Evolutionary conservation across 805 yeast genomes (phyloP), one percentile per base, ranked within the genome.

Genomic region (Saturnispora hagleri): DNA sequence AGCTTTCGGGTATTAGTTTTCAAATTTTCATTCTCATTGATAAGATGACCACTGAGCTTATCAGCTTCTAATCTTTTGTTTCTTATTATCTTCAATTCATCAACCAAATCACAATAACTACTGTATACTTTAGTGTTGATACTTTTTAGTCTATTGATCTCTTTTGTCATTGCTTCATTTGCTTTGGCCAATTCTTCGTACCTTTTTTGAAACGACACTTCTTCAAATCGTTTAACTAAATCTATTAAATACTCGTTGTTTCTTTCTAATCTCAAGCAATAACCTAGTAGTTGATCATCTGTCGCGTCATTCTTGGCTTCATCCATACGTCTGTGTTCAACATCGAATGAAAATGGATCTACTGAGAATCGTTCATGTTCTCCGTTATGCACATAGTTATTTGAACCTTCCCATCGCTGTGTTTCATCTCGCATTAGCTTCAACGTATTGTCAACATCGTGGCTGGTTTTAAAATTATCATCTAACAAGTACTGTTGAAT

Each of bases 111-210:
- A 43, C 54, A 61, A 46, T 63, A 63, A 34, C 63, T 62, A 6
- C 57, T 56, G 44, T 57, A 63, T 2, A 63, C 60, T 50, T 59
- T 60, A 27, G 56, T 55, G 50, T 61, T 61, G 4, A 61, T 52
- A 17, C 53, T 53, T 41, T 60, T 55, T 24, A 62, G 59, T 6
- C 55, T 41, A 8, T 56, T 55, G 46, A 58, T 58, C 27, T 63
- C 65, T 8, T 45, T 38, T 17, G 47, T 36, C 9, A 55, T 28
- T 15, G 45, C 47, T 20, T 31, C 45, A 20, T 51, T 52, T 5
- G 44, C 34, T 4, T 31, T 12, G 1, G 49, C 35, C 20, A 56
- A 44, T 17, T 57, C 57, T 4, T 31, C 18, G 36, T 53, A 53
- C 24, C 53, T 49, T n/a, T 51, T 53, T 26, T 54, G 53, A 33